Evolutionary conservation across 179 eudicot genomes (phyloP).

Genomic region (Camellia oleifera): DNA sequence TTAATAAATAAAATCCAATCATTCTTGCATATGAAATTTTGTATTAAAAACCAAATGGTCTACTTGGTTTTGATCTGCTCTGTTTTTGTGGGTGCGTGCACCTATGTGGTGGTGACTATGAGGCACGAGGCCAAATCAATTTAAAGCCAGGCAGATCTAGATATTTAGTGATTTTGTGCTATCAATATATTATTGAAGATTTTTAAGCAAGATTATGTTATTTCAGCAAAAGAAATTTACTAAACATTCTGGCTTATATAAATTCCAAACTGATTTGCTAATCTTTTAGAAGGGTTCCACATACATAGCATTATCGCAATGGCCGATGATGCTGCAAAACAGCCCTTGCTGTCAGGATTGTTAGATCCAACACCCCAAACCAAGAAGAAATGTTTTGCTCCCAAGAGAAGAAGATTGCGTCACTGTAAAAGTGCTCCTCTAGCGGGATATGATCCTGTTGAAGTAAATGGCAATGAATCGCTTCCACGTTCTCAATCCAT

Average conservation of each 20-base stretch:
- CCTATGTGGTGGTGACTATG: neutral
- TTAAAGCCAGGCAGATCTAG: neutral
- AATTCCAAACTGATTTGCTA: conserved; percentile 6
- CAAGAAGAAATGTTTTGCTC: conserved; percentile 16
- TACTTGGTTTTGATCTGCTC: neutral
- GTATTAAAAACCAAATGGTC: neutral
- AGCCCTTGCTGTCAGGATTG: conserved; percentile 33
- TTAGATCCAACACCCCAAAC: conserved; percentile 19
- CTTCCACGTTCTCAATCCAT: conserved; percentile 21
- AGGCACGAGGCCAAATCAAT: neutral
- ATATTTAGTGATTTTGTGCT: too few species aligned
- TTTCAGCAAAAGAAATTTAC: neutral
- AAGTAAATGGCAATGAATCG: conserved; percentile 11
- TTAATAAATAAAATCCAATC: neutral
- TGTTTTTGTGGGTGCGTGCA: neutral
- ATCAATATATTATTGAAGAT: too few species aligned
- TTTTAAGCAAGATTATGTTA: neutral
- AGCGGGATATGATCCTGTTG: conserved; percentile 27
- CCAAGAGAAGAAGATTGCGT: conserved; percentile 40
- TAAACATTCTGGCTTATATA: neutral
- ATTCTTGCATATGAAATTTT: neutral
- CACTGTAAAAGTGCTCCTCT: conserved; percentile 47
- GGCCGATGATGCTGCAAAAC: conserved; percentile 33
- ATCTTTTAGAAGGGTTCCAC: neutral
- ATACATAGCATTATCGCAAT: conserved; percentile 14